Evolutionary conservation across 306 rosid genomes (phyloP), one percentile per base, ranked within the genome.

Genomic region (Dalbergia oliveri): DNA sequence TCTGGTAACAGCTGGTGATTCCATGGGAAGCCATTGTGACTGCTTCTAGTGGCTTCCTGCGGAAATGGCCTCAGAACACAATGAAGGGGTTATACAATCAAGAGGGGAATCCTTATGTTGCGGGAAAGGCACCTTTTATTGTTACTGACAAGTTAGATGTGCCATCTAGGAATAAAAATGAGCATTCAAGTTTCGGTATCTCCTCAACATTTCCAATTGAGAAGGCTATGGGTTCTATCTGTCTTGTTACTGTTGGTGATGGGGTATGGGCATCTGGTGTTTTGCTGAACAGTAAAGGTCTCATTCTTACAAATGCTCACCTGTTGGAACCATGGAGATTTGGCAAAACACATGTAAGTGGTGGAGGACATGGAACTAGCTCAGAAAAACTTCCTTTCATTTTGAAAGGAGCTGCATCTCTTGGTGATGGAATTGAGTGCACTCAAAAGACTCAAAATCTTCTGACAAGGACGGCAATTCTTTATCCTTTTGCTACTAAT

Each of bases 261-360:
- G 98, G 98, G 82, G 91, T 87, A 53, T 95, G 99, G 97, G 98
- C 99, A 69, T 93, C 95, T 73, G 99, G 99, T 37, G 85, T 93
- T 83, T 49, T 95, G 84, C 86, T 95, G 44, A 95, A 93, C 80
- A 66, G 68, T 77, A 86, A 89, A 79, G 99, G 99, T 81, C 90
- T 95, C 79, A 76, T 95, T 86, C 95, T 95, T 64, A 95, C 99
- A 39, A 95, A 95, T 87, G 99, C 98, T 43, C 97, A 95, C 78
- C 84, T 93, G 79, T 82, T 95, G 80, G 97, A 95, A 79, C 98
- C 97, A 8, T 93, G 97, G 97, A 90, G 97, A 89, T 95, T 91
- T 43, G 88, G 94, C 65, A 95, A 93, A 88, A 83, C 93, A 66
- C 86, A 84, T 65, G 73, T 75, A 58, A 79, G 72, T 53, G 83